Evolutionary conservation across 805 yeast genomes (phyloP).

Genomic region (Pichia scutulata): DNA sequence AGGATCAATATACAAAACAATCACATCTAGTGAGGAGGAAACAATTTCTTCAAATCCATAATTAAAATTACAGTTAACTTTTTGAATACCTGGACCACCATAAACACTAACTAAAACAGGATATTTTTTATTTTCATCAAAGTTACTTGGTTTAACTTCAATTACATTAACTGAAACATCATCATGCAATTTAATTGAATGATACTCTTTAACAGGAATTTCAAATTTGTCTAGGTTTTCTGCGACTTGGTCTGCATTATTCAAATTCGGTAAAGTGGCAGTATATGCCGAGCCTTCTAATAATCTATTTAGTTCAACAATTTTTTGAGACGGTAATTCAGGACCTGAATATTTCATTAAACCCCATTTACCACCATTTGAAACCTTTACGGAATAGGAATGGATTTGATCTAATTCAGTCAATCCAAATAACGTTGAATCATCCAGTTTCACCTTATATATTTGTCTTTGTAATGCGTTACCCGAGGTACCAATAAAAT

Average conservation of each 20-base stretch:
- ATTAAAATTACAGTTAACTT: conserved; percentile 38
- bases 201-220: conserved; percentile 44
- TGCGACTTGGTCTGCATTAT: conserved; percentile 10
- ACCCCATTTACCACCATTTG: conserved; percentile 50
- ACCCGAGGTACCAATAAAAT: conserved; percentile 50
- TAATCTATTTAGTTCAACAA: conserved; percentile 26
- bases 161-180: conserved; percentile 41
- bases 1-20: conserved; percentile 66
- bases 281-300: conserved; percentile 10
- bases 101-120: conserved; percentile 64
- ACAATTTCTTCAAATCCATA: conserved; percentile 54
- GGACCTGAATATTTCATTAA: conserved; percentile 43
- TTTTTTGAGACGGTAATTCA: conserved; percentile 37
- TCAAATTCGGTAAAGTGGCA: conserved; percentile 12
- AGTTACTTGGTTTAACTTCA: conserved; percentile 55
- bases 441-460: conserved; percentile 38
- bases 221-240: conserved; percentile 28
- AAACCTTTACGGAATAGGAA: conserved; percentile 43
- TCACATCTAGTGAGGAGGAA: conserved; percentile 47
- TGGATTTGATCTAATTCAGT: conserved; percentile 32
- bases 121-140: conserved; percentile 38
- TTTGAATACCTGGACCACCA: conserved; percentile 78
- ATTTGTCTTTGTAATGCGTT: conserved; percentile 54
- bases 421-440: conserved; percentile 18
- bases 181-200: conserved; percentile 24